These are phyloP conservation scores for Apodospora peruviana DNA, from an alignment of 495 filamentous ascomycete species.

Conservation along the genomic window DNA sequence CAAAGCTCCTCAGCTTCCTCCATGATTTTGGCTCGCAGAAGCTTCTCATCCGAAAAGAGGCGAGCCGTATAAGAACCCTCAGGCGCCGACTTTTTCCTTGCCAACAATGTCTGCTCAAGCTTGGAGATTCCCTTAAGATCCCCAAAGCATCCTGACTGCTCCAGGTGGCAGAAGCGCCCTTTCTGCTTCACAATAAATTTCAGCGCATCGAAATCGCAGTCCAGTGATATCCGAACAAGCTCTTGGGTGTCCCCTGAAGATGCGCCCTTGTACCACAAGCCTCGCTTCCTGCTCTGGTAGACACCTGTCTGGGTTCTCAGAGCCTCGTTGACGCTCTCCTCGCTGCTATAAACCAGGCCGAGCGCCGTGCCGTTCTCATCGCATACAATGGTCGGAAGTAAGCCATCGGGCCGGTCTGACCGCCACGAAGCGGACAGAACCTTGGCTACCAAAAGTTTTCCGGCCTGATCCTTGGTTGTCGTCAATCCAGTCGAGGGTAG, in stretches of 20 bases:
- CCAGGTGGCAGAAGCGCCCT: slow-evolving; percentile 92
- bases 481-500: slow-evolving; percentile 68
- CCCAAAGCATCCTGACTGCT: slow-evolving; percentile 88
- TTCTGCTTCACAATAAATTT: slow-evolving; percentile 85
- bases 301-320: slow-evolving; percentile 84
- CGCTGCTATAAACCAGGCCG: slow-evolving; percentile 88
- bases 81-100: slow-evolving; percentile 74
- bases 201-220: slow-evolving; percentile 91
- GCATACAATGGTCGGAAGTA: slow-evolving; percentile 81
- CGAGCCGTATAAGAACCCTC: slow-evolving; percentile 88
- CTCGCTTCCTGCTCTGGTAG: slow-evolving; percentile 91
- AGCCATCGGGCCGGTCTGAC: slow-evolving; percentile 77
- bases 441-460: slow-evolving; percentile 59
- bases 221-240: slow-evolving; percentile 72
- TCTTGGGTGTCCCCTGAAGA: slow-evolving; percentile 91
- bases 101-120: slow-evolving; percentile 76
- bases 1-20: slow-evolving; percentile 96
- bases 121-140: slow-evolving; percentile 71
- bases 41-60: slow-evolving; percentile 83
- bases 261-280: slow-evolving; percentile 94
- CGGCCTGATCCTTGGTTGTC: slow-evolving; percentile 50
- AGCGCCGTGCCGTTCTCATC: slow-evolving; percentile 83
- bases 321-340: slow-evolving; percentile 82
- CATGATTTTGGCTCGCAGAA: slow-evolving; percentile 92
- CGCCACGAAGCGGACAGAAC: slow-evolving; percentile 64